phyloP scores from a whole-genome alignment of 176 grass and related monocot species.

The Hordeum marinum region DNA sequence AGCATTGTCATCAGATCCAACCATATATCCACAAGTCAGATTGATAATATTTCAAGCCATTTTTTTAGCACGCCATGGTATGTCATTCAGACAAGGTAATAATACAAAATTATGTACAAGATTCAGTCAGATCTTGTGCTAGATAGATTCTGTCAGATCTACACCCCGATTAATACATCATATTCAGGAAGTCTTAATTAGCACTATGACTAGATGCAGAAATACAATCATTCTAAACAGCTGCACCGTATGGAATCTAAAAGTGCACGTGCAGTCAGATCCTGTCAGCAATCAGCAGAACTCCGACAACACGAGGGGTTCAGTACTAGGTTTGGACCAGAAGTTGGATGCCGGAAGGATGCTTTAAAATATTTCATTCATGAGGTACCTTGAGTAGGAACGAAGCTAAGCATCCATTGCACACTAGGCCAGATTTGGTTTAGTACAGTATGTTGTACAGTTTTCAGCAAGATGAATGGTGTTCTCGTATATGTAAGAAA shows the following conservation, averaged over 20 bases:
- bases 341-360: no score
- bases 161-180: background rate
- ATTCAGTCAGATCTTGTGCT: background rate
- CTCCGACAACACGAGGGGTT: background rate
- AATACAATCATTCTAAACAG: background rate
- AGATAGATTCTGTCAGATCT: constrained; percentile 9
- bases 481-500: background rate
- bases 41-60: no score
- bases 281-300: background rate
- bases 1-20: background rate
- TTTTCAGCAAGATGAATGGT: no score
- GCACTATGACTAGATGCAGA: background rate
- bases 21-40: no score
- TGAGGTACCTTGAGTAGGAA: background rate
- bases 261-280: constrained; percentile 10
- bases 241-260: background rate
- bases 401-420: background rate
- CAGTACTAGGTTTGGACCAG: constrained; percentile 7
- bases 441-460: background rate
- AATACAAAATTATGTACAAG: no score
- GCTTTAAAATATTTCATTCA: no score
- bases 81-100: no score
- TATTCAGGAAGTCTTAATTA: background rate
- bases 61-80: no score
- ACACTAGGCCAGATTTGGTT: constrained; percentile 2